A percentile compares a stretch with the other conserved stretches of the same genome.
Conservation (phyloP, 768 basidiomycete species). For the Mycena leptocephala region DNA sequence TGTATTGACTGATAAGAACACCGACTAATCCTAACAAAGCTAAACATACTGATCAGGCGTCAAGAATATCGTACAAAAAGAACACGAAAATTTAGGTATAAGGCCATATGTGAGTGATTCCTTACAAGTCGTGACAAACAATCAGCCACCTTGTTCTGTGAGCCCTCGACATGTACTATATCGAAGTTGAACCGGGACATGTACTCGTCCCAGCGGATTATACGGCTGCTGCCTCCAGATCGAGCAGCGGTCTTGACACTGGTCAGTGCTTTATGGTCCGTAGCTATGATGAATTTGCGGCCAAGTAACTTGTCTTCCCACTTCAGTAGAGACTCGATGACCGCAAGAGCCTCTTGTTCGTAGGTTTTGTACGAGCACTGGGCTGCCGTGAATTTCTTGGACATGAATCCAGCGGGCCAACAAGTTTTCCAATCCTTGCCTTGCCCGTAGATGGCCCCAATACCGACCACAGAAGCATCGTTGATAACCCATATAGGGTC, state of each 20-base stretch:
- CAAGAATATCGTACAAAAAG: no score
- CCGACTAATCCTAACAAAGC: no score
- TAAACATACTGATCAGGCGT: no score
- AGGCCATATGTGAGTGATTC: no score
- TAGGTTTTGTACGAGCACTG: not conserved
- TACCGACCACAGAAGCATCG: no score
- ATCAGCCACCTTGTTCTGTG: no score
- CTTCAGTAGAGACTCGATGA: not conserved
- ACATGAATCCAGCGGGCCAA: not conserved
- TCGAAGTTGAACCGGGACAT: no score
- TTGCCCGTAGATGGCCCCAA: no score
- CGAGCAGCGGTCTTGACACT: not conserved
- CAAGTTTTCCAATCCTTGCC: not conserved
- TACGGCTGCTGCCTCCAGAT: slow-evolving; percentile 47
- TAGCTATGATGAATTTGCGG: not conserved
- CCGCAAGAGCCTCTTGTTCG: not conserved
- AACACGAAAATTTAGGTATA: no score
- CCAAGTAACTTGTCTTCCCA: not conserved
- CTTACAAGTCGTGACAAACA: not conserved
- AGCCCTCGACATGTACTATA: no score
- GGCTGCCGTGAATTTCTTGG: not conserved
- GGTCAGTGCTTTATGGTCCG: not conserved
- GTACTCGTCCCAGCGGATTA: slow-evolving; percentile 45
- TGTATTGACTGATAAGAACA: no score
- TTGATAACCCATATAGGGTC: slow-evolving; percentile 1